Percentiles rank a stretch among this genome's conserved stretches.
phyloP scores from a whole-genome alignment of 1,139 yeast genomes.

The Entelexis paramagnoliae region DNA sequence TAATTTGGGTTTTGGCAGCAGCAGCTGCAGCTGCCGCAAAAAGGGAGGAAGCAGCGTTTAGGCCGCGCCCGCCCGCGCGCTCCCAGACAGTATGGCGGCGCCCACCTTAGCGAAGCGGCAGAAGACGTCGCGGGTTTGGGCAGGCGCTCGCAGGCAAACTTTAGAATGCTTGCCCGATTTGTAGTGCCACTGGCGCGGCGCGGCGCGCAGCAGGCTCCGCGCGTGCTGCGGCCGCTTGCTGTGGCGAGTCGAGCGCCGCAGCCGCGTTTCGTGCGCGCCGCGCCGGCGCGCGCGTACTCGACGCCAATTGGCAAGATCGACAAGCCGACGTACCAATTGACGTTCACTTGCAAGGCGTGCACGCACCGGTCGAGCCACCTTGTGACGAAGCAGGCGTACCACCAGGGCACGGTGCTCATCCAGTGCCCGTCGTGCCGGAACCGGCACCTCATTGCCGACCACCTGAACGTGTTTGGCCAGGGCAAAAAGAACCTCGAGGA shows the following conservation, averaged over 20 bases:
- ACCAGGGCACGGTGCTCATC: slow-evolving; percentile 73
- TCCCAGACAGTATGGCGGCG: neutral
- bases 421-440: slow-evolving; percentile 87
- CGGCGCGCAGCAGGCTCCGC: neutral
- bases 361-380: slow-evolving; percentile 73
- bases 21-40: neutral
- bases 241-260: neutral
- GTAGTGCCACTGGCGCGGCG: neutral
- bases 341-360: slow-evolving; percentile 89
- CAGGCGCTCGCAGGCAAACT: neutral
- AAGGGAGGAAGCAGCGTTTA: too few species aligned
- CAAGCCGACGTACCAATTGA: slow-evolving; percentile 71
- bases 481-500: slow-evolving; percentile 66
- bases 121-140: neutral
- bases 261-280: neutral
- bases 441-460: slow-evolving; percentile 89
- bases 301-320: slow-evolving; percentile 25
- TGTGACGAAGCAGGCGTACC: slow-evolving; percentile 84
- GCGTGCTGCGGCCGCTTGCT: neutral
- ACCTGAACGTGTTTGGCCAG: slow-evolving; percentile 74
- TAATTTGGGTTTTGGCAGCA: neutral
- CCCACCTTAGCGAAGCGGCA: too few species aligned
- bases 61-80: too few species aligned
- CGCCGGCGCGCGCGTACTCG: slow-evolving; percentile 5
- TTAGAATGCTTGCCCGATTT: neutral